These are phyloP conservation scores for Ogataea salicorniae DNA, from an alignment of 805 yeast genomes.

Conservation along the genomic window DNA sequence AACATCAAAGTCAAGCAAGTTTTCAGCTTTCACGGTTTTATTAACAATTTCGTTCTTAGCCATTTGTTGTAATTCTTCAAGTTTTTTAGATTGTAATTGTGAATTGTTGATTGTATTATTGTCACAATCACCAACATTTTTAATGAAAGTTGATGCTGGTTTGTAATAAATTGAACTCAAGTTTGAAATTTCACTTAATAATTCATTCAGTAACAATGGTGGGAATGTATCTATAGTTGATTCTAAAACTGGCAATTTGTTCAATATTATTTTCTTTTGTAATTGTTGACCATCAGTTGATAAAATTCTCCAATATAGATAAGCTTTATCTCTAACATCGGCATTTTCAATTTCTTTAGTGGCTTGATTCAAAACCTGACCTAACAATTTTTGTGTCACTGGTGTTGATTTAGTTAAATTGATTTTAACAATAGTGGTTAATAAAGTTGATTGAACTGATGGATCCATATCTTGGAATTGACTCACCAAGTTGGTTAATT, in stretches of 20 bases:
- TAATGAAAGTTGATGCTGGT: slow-evolving; percentile 62
- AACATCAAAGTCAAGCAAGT: slow-evolving; percentile 80
- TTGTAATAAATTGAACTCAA: slow-evolving; percentile 86
- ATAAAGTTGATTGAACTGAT: slow-evolving; percentile 50
- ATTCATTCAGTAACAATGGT: slow-evolving; percentile 58
- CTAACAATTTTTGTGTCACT: slow-evolving; percentile 40
- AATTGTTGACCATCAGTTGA: slow-evolving; percentile 39
- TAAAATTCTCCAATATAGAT: slow-evolving; percentile 71
- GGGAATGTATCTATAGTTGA: slow-evolving; percentile 70
- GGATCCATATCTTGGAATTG: slow-evolving; percentile 57
- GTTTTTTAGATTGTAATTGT: slow-evolving; percentile 42
- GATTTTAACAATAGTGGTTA: slow-evolving; percentile 60
- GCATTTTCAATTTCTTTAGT: slow-evolving; percentile 65
- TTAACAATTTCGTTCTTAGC: slow-evolving; percentile 70
- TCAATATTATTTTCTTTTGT: slow-evolving; percentile 50
- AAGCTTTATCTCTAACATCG: slow-evolving; percentile 78
- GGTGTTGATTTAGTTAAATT: slow-evolving; percentile 32
- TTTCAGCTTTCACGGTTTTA: slow-evolving; percentile 63
- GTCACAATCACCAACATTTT: slow-evolving; percentile 7
- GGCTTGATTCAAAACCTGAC: slow-evolving; percentile 54
- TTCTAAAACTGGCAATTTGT: slow-evolving; percentile 64
- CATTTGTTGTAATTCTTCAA: slow-evolving; percentile 72
- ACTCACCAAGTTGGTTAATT: slow-evolving; percentile 41
- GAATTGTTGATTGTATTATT: slow-evolving; percentile 19
- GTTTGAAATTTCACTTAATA: slow-evolving; percentile 73